Percentiles rank a stretch among this genome's conserved stretches.
Evolutionary conservation across 2,329 filamentous ascomycete species (phyloP).

Genomic region (Fusarium tupiense): DNA sequence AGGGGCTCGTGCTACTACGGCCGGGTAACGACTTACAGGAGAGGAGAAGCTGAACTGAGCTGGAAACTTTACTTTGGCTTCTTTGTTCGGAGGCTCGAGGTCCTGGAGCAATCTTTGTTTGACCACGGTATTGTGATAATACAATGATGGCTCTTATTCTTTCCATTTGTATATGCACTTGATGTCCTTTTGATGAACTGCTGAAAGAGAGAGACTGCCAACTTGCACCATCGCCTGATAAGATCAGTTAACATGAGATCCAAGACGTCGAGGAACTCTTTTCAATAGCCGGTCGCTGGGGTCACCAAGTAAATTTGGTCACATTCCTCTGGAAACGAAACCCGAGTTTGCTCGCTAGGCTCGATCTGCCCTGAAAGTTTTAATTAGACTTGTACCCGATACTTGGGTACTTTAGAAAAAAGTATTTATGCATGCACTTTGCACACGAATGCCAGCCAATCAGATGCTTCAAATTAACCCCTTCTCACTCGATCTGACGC

Average conservation of each 20-base stretch:
- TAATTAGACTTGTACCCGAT: conserved; percentile 26
- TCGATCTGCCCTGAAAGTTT: conserved; percentile 30
- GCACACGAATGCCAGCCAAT: conserved; percentile 14
- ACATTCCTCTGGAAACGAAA: conserved; percentile 44
- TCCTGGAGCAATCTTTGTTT: neutral
- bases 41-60: neutral
- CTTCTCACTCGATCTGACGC: conserved; percentile 23
- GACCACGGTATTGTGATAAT: neutral
- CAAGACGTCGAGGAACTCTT: conserved; percentile 10
- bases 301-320: conserved; percentile 35
- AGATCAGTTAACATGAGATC: conserved; percentile 9
- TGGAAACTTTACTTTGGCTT: conserved; percentile 1
- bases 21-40: conserved; percentile 34
- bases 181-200: too few species aligned
- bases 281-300: conserved; percentile 28
- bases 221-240: neutral
- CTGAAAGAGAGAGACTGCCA: neutral
- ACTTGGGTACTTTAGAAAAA: conserved; percentile 19
- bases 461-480: neutral
- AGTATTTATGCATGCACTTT: conserved; percentile 45
- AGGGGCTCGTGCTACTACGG: conserved; percentile 26
- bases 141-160: neutral
- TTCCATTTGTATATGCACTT: neutral
- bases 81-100: conserved; percentile 6
- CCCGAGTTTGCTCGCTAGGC: conserved; percentile 21